Evolutionary conservation across 192 early-diverging fungal species (phyloP).

Genomic region (Coemansia asiatica): DNA sequence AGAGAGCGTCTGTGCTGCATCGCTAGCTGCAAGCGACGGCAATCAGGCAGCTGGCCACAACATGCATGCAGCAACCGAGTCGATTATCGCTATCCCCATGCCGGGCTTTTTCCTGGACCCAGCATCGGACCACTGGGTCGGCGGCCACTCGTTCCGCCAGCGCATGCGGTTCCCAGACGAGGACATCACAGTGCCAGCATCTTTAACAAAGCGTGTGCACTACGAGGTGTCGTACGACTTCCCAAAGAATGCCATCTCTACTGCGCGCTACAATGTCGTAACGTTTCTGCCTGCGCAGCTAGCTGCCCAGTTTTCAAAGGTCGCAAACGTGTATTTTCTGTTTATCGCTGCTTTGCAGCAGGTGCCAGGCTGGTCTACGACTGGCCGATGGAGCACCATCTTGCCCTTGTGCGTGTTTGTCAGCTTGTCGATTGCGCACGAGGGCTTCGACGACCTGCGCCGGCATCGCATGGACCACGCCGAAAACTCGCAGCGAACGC

Average conservation of each 20-base stretch:
- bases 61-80: slow-evolving; percentile 13
- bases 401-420: slow-evolving; percentile 74
- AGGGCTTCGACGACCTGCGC: slow-evolving; percentile 72
- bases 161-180: slow-evolving; percentile 49
- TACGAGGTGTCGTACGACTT: slow-evolving; percentile 57
- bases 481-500: slow-evolving; percentile 62
- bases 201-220: slow-evolving; percentile 56
- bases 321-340: slow-evolving; percentile 96
- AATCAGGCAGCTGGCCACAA: not conserved
- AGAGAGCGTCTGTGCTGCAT: not conserved
- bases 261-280: slow-evolving; percentile 83
- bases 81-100: slow-evolving; percentile 50
- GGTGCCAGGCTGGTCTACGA: slow-evolving; percentile 73
- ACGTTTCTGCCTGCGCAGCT: slow-evolving; percentile 94
- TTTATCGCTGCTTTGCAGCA: slow-evolving; percentile 83
- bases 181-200: slow-evolving; percentile 48
- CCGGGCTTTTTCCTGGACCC: slow-evolving; percentile 51
- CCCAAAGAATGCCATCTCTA: slow-evolving; percentile 58
- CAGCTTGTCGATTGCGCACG: slow-evolving; percentile 73
- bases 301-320: slow-evolving; percentile 91
- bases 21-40: slow-evolving; percentile 3
- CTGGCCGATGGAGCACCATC: slow-evolving; percentile 76
- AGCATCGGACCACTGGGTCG: slow-evolving; percentile 49
- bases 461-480: slow-evolving; percentile 65
- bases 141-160: slow-evolving; percentile 52